Conservation (phyloP, 768 basidiomycete genomes). For the Paxillus ammoniavirescens region DNA sequence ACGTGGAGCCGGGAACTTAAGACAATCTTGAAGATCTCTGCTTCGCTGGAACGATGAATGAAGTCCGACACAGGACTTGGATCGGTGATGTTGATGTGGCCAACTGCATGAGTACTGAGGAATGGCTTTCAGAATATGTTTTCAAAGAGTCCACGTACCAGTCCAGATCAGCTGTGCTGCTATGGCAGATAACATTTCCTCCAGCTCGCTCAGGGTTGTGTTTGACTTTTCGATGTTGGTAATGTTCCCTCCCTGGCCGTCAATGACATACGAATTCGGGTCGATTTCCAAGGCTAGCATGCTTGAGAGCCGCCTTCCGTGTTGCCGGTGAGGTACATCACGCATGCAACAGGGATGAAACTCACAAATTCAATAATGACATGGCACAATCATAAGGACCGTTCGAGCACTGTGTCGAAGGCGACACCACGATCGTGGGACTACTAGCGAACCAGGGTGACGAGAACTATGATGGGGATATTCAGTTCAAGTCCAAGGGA, state of each 20-base stretch:
- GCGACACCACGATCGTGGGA: neutral
- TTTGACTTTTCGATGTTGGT: neutral
- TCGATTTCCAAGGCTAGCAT: neutral
- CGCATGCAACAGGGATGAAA: neutral
- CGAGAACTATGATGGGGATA: neutral
- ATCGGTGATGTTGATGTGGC: neutral
- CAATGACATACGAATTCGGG: neutral
- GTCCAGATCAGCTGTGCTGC: neutral
- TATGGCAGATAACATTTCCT: neutral
- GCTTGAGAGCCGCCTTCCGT: neutral
- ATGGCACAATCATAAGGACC: neutral
- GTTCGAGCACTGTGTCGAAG: neutral
- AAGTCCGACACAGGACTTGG: neutral
- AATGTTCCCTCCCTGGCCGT: neutral
- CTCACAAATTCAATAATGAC: neutral
- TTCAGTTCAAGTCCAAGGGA: neutral
- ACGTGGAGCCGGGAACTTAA: neutral
- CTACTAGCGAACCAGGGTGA: neutral
- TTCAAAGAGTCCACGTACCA: neutral
- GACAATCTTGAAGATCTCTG: neutral
- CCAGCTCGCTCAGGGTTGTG: neutral
- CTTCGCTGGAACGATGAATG: neutral
- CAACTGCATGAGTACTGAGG: neutral
- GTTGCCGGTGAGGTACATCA: neutral
- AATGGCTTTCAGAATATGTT: neutral